Conservation (phyloP, 352 stramenopile genomes). For the Globisporangium megalacanthum region DNA sequence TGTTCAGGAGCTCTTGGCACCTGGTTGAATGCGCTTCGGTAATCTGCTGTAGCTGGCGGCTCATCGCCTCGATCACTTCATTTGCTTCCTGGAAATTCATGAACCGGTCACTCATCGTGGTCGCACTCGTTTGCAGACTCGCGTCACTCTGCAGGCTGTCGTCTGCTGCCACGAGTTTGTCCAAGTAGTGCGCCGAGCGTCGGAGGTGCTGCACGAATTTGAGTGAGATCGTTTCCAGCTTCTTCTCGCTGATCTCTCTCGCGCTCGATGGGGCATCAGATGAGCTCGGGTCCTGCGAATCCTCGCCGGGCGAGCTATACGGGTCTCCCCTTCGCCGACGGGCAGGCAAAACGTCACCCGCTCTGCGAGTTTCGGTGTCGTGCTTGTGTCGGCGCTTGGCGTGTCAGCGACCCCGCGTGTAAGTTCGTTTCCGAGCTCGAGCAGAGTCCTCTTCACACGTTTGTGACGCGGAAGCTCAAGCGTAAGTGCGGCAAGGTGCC, state of each 20-base stretch:
- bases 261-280: conserved; percentile 10
- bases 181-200: conserved; percentile 50
- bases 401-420: neutral
- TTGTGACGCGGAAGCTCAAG: conserved; percentile 39
- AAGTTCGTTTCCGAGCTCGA: conserved; percentile 18
- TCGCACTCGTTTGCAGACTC: conserved; percentile 29
- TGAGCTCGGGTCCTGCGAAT: conserved; percentile 33
- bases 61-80: conserved; percentile 31
- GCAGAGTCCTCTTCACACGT: conserved; percentile 34
- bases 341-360: conserved; percentile 52
- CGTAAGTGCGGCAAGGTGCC: conserved; percentile 13
- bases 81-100: conserved; percentile 32
- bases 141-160: conserved; percentile 39
- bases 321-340: conserved; percentile 22
- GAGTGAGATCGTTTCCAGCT: conserved; percentile 33
- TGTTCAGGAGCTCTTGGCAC: conserved; percentile 23
- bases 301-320: conserved; percentile 47
- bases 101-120: conserved; percentile 24
- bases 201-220: conserved; percentile 65
- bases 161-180: conserved; percentile 51
- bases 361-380: conserved; percentile 36
- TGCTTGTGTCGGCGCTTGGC: conserved; percentile 1
- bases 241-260: conserved; percentile 32
- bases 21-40: conserved; percentile 26
- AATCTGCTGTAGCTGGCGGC: conserved; percentile 28